Evolutionary conservation across 306 rosid genomes (phyloP), one percentile per base, ranked within the genome.

Genomic region (Vicia villosa): DNA sequence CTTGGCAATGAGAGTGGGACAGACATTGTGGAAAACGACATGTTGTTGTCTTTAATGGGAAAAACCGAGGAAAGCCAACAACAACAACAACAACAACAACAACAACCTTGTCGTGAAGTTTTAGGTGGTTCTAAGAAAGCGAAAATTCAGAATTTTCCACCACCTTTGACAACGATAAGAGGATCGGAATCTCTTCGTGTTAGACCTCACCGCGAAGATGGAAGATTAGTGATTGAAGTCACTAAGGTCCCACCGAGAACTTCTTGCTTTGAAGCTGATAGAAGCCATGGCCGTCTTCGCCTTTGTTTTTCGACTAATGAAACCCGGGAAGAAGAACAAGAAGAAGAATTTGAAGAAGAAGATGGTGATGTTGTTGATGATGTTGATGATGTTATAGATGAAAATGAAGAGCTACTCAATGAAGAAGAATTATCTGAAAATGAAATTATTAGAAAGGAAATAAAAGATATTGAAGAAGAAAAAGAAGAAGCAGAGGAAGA

Each of bases 151-250:
- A 82, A 74, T 28, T 88, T 91, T 70, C 99, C 99, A 5, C 99
- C 99, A 10, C 99, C 99, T 58, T 80, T 94, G 85, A 91, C 99
- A 45, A 94, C 99, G n/a, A 84, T 94, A 40, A 87, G 92, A 8
- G 97, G 94, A 15, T 61, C 68, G 3, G 85, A 86, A 32, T 81
- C 87, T 74, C 82, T 90, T 3, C 81, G 72, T 3, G 72, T 94
- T 12, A 79, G 74, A 73, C 88, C 97, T 60, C 96, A 80, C 85
- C 85, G 99, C 0, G 92, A 87, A 63, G 82, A 84, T 19, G 99
- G 99, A 42, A 38, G 96, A 82, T 72, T 94, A 0, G 80, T 94
- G 38, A 86, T 94, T 34, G 77, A 83, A 69, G 89, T 85, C 11
- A 86, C 89, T 21, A 87, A 79, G 85, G 78, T 72, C 69, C 84